Evolutionary conservation across 2,329 filamentous ascomycete genomes (phyloP), one percentile per base, ranked within the genome.

Genomic region (Trichoderma hamatum): DNA sequence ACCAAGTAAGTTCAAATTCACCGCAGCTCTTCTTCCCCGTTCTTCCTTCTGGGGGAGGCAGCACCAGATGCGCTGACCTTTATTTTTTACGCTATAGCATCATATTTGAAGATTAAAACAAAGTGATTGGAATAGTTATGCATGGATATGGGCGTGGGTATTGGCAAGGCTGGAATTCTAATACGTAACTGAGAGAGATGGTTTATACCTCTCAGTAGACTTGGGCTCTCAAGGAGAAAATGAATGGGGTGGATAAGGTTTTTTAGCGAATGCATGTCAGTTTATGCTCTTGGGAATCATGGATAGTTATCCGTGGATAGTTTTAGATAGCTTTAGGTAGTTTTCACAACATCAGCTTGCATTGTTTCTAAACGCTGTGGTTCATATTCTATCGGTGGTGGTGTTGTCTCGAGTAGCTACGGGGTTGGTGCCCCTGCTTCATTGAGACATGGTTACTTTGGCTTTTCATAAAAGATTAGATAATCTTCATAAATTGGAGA

Each of bases 151-250:
- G 46, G 19, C 34, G 54, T 52, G 26, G 34, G 32, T 16, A 30
- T 43, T n/a, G 24, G 24, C 26, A n/a, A 64, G 5, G 16, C 6
- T 64, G 54, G 24, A 32, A 19, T 7, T 9, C 13, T 32, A 32
- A 32, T 28, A 30, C 10, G 26, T 28, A 55, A 19, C 28, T 13
- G 32, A 55, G 49, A 19, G 32, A 39, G 32, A 32, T 21, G 7
- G 5, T 39, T 43, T 24, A 19, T 24, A 24, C 39, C 61, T 21
- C 28, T 30, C 61, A 64, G 49, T 7, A 21, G 34, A 64, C 11
- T 55, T 43, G 61, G 60, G 60, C 30, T 63, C 60, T 28, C 34
- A 46, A 16, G 60, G 30, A 34, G 52, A 63, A 21, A 30, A 36
- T 21, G 36, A 13, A 63, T 39, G 58, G 60, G 28, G 24, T 43